phyloP scores from a whole-genome alignment of 2,329 filamentous ascomycete genomes.

The Aureobasidium musti region DNA sequence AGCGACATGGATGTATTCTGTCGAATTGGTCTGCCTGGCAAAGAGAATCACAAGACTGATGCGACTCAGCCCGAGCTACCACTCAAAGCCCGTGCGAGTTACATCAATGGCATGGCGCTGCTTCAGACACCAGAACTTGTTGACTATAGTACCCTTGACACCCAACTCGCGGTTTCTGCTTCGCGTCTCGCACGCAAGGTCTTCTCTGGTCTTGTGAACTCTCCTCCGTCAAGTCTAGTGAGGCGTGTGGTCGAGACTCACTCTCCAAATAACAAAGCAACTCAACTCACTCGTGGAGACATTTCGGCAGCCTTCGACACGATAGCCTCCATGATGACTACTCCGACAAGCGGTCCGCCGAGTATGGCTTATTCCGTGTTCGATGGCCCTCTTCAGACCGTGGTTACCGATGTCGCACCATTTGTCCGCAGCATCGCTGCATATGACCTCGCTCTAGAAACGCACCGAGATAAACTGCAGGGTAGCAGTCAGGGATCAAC shows the following conservation, averaged over 20 bases:
- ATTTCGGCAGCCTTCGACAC: constrained; percentile 56
- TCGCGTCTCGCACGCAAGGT: constrained; percentile 34
- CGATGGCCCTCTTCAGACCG: constrained; percentile 66
- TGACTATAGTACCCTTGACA: constrained; percentile 49
- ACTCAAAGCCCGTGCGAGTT: constrained; percentile 57
- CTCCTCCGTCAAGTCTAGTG: constrained; percentile 34
- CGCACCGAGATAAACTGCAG: constrained; percentile 64
- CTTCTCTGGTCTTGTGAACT: constrained; percentile 31
- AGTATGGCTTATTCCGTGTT: constrained; percentile 70
- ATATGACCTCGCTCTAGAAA: constrained; percentile 70
- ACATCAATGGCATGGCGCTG: constrained; percentile 56
- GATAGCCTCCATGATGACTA: constrained; percentile 48
- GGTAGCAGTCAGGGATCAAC: constrained; percentile 44
- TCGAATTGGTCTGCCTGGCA: constrained; percentile 49
- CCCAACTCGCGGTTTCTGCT: constrained; percentile 39
- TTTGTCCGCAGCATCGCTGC: constrained; percentile 84
- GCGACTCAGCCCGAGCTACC: constrained; percentile 61
- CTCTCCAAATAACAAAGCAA: constrained; percentile 35
- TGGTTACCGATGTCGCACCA: constrained; percentile 79
- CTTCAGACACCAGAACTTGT: constrained; percentile 54
- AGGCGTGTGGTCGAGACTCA: constrained; percentile 23
- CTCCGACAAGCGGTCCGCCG: constrained; percentile 36
- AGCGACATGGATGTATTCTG: constrained; percentile 68
- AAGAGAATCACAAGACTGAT: constrained; percentile 48
- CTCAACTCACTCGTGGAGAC: constrained; percentile 40